Base-by-base conservation (phyloP, 2,329 filamentous ascomycete genomes). In the Scleromitrula shiraiana region DNA sequence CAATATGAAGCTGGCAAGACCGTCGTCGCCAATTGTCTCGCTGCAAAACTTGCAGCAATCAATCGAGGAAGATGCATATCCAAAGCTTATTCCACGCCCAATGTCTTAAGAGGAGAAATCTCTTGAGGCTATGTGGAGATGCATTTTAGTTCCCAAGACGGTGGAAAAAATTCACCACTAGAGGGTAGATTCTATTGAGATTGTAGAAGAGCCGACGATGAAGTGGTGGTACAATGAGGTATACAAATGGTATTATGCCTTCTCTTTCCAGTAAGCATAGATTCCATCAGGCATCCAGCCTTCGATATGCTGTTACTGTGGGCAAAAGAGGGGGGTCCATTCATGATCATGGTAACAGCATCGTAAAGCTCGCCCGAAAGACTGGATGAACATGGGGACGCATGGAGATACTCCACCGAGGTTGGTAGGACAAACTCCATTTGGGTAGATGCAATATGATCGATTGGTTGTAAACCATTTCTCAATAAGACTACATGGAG, bases 1-100 rank as follows among this genome's bases (percentile, higher is more conserved):
- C 59, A 61, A 39, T 55, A 59, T 5, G 42, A 14, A 1, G 39
- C 33, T 6, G 59, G 58, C 24, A 59, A 22, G 6, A 58, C 37
- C 3, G 37, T 23, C 10, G n/a, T 19, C 12, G 26, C 38, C 4
- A 48, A 23, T 47, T 57, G 55, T 41, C 56, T 51, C 17, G 46
- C 46, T 26, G 44, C 50, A 44, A 58, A 40, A 15, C 50, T 32
- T 45, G 47, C 55, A 36, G 45, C 52, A 10, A 57, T 27, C n/a
- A 52, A 39, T 51, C 43, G 49, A 27, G 53, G 54, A 35, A 61
- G 38, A 41, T 50, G 49, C 59, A 61, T 61, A 20, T 41, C 35
- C 36, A 35, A 24, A 39, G 26, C 23, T 10, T 23, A 23, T 50
- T 47, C 30, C 33, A 55, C 49, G 39, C 43, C 44, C 39, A 29